Base-by-base conservation (phyloP, 2,329 filamentous ascomycete species). In the Arthrobotrys musiformis region DNA sequence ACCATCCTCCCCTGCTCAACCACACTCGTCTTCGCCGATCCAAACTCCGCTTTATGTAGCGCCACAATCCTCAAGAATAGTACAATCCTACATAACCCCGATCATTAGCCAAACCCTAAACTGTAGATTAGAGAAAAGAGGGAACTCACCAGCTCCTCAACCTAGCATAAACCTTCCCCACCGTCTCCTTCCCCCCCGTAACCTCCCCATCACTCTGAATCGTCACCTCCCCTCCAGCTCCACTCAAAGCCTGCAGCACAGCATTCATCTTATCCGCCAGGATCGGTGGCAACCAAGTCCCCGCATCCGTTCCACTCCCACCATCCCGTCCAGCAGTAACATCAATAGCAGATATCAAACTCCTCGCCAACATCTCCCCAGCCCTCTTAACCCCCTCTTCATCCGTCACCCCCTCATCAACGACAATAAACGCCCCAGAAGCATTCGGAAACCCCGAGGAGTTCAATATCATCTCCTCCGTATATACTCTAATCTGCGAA, bases 191-290 rank as follows among this genome's bases (percentile, higher is more conserved):
- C 15, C 15, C 42, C n/a, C 24, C 42, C 19, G 62, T 70, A 50
- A 72, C 62, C 30, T 70, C 77, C n/a, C 70, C 77, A 73, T 70
- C 69, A 62, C 63, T 72, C 11, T 64, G 63, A 33, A 69, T 72
- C 33, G 63, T 66, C 13, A 78, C 64, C 26, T 75, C 70, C 42
- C 70, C 62, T 17, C 63, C 58, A 24, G 52, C 56, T 13, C 54
- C 67, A 35, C 56, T 67, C 67, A 73, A 33, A 13, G n/a, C 42
- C 30, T 80, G 79, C 60, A 81, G 61, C 58, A 81, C 73, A 54
- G 72, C 76, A 70, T 79, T 80, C 63, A 81, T 28, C 63, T 81
- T 80, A 63, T 81, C 81, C n/a, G 80, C 79, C 64, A 81, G 69
- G 30, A 79, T 72, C 4, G 79, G 50, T 35, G 80, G 75, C 28